phyloP scores from a whole-genome alignment of 177 flowering plant species.

The Vitis hybrid region DNA sequence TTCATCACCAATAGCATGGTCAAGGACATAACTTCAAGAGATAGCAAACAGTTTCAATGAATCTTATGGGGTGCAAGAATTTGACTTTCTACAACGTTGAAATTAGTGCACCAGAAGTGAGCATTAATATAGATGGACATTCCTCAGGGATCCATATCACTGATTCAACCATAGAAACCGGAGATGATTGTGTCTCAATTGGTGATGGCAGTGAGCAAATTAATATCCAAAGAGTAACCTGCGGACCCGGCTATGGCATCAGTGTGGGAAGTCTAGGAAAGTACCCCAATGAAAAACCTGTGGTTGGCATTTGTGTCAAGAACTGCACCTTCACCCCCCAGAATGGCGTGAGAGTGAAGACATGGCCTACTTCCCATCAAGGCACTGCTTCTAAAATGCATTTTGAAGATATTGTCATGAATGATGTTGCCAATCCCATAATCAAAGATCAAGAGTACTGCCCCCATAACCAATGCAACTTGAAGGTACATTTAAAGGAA shows the following conservation, averaged over 20 bases:
- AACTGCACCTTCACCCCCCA: conserved; percentile 26
- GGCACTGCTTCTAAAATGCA: conserved; percentile 18
- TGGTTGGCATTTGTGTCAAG: conserved; percentile 16
- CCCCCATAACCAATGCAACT: conserved; percentile 22
- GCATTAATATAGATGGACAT: conserved; percentile 33
- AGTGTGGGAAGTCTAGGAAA: conserved; percentile 42
- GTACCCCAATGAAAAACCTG: conserved; percentile 21
- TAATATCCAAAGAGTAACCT: conserved; percentile 15
- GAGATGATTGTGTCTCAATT: conserved; percentile 47
- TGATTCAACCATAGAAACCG: conserved; percentile 25
- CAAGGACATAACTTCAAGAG: conserved; percentile 20
- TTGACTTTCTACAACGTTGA: conserved; percentile 15
- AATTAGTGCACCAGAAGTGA: conserved; percentile 27
- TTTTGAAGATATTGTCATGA: conserved; percentile 37
- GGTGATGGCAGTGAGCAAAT: conserved; percentile 29
- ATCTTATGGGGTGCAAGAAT: conserved; percentile 28
- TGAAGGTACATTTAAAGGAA: conserved; percentile 6
- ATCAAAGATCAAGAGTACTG: conserved; percentile 46
- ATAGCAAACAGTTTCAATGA: conserved; percentile 39
- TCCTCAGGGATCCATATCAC: conserved; percentile 17
- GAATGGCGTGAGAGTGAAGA: conserved; percentile 44
- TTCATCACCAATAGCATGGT: conserved; percentile 20
- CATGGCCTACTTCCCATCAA: conserved; percentile 25
- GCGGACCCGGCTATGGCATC: conserved; percentile 41
- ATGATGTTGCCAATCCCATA: conserved; percentile 30